Percentiles rank a stretch among this genome's conserved stretches.
phyloP scores from a whole-genome alignment of 2,329 filamentous ascomycete genomes.

The Xylaria sp. region DNA sequence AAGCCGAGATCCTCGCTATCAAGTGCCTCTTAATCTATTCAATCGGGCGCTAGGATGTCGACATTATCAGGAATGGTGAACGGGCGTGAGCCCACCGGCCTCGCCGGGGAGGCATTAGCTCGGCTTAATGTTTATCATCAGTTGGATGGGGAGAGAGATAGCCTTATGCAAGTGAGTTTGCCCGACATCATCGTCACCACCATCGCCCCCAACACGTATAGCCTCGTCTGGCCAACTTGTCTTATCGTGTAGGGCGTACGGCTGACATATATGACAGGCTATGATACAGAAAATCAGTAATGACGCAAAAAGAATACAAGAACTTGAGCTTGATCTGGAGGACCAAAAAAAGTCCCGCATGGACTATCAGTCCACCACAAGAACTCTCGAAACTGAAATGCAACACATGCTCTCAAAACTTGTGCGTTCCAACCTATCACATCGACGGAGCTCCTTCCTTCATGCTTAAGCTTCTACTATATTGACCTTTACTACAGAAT shows the following conservation, averaged over 20 bases:
- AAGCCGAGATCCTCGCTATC: background rate
- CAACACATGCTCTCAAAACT: conserved; percentile 39
- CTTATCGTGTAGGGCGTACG: background rate
- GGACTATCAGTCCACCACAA: conserved; percentile 41
- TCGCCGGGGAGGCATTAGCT: conserved; percentile 34
- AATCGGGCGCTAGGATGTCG: conserved; percentile 28
- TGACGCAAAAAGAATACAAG: conserved; percentile 42
- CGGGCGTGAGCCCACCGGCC: conserved; percentile 36
- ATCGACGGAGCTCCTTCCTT: conserved; percentile 1
- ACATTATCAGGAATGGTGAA: conserved; percentile 36
- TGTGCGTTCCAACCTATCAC: conserved; percentile 38
- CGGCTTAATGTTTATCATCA: conserved; percentile 45
- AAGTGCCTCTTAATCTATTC: background rate
- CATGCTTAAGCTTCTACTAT: conserved; percentile 6
- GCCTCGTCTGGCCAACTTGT: background rate
- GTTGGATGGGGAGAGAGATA: conserved; percentile 44
- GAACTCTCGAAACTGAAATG: conserved; percentile 40
- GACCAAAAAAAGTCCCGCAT: conserved; percentile 45
- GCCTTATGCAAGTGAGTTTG: conserved; percentile 45
- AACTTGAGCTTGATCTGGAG: conserved; percentile 46
- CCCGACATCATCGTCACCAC: background rate
- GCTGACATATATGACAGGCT: conserved; percentile 38
- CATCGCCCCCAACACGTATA: background rate
- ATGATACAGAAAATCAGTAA: conserved; percentile 44
- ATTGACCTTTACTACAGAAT: conserved; percentile 39